Base-by-base conservation (phyloP, 352 stramenopile genomes). In the Pythium aristosporum region DNA sequence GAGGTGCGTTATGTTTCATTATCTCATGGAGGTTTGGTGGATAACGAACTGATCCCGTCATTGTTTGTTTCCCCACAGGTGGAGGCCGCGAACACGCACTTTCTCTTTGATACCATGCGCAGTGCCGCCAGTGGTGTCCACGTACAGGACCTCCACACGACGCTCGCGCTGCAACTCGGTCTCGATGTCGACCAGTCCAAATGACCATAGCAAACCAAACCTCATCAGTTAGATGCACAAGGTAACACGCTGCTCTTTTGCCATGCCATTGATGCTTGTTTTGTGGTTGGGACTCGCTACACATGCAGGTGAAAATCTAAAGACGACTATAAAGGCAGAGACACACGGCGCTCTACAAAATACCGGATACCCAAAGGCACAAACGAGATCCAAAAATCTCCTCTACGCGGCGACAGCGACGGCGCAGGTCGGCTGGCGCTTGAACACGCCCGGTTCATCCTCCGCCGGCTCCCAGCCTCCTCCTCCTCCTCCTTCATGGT, bases 401-500 rank as follows among this genome's bases (percentile, higher is more conserved):
- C 47, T n/a, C 28, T 87, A 92, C n/a, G 81, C 83, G 2, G 82
- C 80, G 21, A 85, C 71, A 20, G 76, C 79, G 32, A 85, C 71
- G 20, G 76, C 79, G 32, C 86, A 84, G 16, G 79, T 44, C 0
- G 72, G 62, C 21, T 77, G 68, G 12, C 85, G 85, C 65, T 90
- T 90, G 65, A 87, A 94, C 52, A 94, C 82, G 13, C 85, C 85
- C 1, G 80, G 64, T 49, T 92, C 72, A 15, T 83, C 83, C 15
- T 83, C 83, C 0, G 74, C 76, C 28, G 88, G 80, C 54, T 94
- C 82, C 85, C 85, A 94, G 49, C 77, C 80, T 11, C 69, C 79
- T 20, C 89, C 68, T 39, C 34, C 34, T 39, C 34, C 34, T 39
- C 34, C 34, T 39, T 13, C 34, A 39, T 39, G 34, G 48, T 80